phyloP scores from a whole-genome alignment of 768 basidiomycete species.

The Termitomyces sp. region DNA sequence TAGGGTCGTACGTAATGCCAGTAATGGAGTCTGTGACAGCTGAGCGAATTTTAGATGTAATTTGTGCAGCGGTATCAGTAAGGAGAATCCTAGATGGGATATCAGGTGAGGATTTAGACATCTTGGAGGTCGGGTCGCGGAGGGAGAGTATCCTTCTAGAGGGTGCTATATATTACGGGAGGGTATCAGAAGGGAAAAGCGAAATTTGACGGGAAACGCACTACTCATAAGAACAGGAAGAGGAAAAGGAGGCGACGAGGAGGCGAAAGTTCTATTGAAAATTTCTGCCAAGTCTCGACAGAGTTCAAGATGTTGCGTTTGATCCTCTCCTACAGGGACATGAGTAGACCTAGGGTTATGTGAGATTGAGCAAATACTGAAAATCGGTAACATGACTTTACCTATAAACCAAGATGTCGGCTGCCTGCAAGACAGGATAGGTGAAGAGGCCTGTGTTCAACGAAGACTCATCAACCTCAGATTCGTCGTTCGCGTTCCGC shows the following conservation, averaged over 20 bases:
- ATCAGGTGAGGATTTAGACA: conserved; percentile 92
- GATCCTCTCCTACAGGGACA: conserved; percentile 96
- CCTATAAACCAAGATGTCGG: conserved; percentile 87
- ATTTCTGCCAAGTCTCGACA: conserved; percentile 74
- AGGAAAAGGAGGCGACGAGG: conserved; percentile 52
- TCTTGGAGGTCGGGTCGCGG: conserved; percentile 79
- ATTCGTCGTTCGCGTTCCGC: conserved; percentile 67
- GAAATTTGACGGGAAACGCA: conserved; percentile 28
- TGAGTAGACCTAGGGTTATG: conserved; percentile 63
- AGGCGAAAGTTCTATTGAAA: conserved; percentile 69
- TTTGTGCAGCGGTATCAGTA: conserved; percentile 61
- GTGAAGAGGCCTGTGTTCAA: conserved; percentile 85
- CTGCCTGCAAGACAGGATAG: conserved; percentile 91
- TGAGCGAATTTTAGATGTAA: conserved; percentile 63
- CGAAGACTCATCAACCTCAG: conserved; percentile 74
- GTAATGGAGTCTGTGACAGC: conserved; percentile 82
- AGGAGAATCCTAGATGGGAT: conserved; percentile 77
- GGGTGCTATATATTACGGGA: conserved; percentile 45
- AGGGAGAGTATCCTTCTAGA: conserved; percentile 83
- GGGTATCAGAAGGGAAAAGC: neutral
- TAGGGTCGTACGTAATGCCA: conserved; percentile 78
- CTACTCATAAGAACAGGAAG: conserved; percentile 70
- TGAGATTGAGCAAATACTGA: neutral
- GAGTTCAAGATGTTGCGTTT: conserved; percentile 90
- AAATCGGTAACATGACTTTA: conserved; percentile 21